Base-by-base conservation (phyloP, 352 stramenopile species). In the Pythium vanterpoolii region DNA sequence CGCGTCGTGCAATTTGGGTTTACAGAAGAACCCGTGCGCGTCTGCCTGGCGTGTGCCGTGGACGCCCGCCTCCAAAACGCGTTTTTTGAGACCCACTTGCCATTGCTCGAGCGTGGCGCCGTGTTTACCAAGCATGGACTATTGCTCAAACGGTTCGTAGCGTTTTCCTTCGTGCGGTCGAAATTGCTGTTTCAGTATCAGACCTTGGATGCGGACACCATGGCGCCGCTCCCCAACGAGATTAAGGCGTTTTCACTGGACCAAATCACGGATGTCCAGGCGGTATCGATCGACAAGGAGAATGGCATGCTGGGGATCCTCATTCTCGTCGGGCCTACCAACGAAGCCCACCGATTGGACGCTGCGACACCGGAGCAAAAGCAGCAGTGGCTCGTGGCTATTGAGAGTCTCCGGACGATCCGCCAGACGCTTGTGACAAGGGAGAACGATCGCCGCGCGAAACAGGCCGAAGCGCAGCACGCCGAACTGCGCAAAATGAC, bases 111-210 rank as follows among this genome's bases (percentile, higher is more conserved):
- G 42, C 60, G 44, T 10, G 81, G 78, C 62, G 79, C 84, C 18
- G 56, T 87, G 28, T 85, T 90, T 47, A 76, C 67, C 62, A 90
- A 90, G 74, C 74, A 90, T 63, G 78, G 78, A 1, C 42, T 90
- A 60, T 67, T 89, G 39, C 66, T 76, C 38, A 87, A 86, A 54
- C 71, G 75, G 38, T 42, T 76, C 21, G 75, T 89, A 26, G 68
- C 72, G 44, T 64, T 90, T 48, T 72, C 68, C 44, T 90, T 86
- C 39, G 58, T 89, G 16, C 78, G 75, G 18, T 57, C 59, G n/a
- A 86, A 77, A 60, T 75, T 79, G 57, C 55, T 90, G 5, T 78
- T 90, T 58, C 78, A 90, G 72, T 90, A 89, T 72, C 81, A 89
- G 65, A 83, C 76, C 23, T 69, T 87, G 28, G 73, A 90, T 47